Base-by-base conservation (phyloP, 495 filamentous ascomycete species). In the Chaetomium fimeti region DNA sequence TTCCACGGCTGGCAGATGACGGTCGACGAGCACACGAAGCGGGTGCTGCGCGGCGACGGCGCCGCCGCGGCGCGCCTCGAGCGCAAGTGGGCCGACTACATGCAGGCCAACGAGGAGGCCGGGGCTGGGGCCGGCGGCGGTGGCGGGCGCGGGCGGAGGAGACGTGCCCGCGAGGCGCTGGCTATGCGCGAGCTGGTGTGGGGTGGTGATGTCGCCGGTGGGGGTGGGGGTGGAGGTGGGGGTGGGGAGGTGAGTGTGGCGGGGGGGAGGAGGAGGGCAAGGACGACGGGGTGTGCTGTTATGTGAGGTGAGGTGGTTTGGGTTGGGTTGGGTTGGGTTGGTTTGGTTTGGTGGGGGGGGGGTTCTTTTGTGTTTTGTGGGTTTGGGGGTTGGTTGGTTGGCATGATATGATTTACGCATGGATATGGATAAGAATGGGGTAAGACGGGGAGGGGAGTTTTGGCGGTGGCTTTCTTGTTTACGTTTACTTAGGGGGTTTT, bases 1-100 rank as follows among this genome's bases (percentile, higher is more conserved):
- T 98, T 92, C 79, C 93, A 96, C 74, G 91, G 88, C 22, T 98
- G 91, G 87, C 94, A 98, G 77, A 89, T 89, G 73, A 97, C 93
- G 3, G 92, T 96, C 24, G 88, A 97, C 62, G 91, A 97, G 72
- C 93, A 97, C 74, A 92, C 84, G 53, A 90, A 91, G 73, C 85
- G 92, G 3, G 90, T 97, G 1, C 75, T 95, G 36, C 79, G 84
- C 20, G 91, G 91, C 1, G 89, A 96, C 60, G 79, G 90, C 25
- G 75, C 77, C 0, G 79, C 89, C 4, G 94, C 94, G 2, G 77
- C 78, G 40, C 78, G 89, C 15, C 79, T 98, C 24, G 92, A 97
- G 77, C 81, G 85, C 56, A 96, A 92, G 76, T 98, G 94, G 94
- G 91, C 88, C 0, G 89, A 96, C 38, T 93, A 92, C 67, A 98